phyloP scores from a whole-genome alignment of 2,329 filamentous ascomycete species.

The Aspergillus hiratsukae region DNA sequence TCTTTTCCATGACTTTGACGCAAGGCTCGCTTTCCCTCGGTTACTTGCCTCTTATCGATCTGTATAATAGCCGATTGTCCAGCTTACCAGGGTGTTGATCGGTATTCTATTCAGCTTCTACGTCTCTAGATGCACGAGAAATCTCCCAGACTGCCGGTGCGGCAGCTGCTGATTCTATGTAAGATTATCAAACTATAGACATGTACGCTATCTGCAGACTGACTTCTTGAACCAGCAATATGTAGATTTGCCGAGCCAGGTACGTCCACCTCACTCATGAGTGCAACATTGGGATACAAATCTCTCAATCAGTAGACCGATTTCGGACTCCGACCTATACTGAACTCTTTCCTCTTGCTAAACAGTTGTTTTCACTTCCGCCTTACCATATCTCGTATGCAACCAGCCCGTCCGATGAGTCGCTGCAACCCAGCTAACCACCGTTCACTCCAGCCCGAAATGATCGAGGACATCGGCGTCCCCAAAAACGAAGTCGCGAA shows the following conservation, averaged over 20 bases:
- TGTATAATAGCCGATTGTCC: neutral
- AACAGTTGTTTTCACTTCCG: slow-evolving; percentile 58
- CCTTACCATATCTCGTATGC: slow-evolving; percentile 56
- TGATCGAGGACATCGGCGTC: slow-evolving; percentile 76
- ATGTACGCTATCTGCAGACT: slow-evolving; percentile 3
- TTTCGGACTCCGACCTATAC: neutral
- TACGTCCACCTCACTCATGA: slow-evolving; percentile 19
- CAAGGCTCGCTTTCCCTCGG: neutral
- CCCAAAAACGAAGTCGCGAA: slow-evolving; percentile 64
- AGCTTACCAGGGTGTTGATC: neutral
- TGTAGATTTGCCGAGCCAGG: slow-evolving; percentile 72
- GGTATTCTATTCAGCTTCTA: neutral
- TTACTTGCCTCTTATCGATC: neutral
- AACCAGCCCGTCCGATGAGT: neutral
- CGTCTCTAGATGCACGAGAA: slow-evolving; percentile 16
- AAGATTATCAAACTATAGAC: slow-evolving; percentile 23
- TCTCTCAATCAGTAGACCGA: neutral
- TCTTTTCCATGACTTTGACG: neutral
- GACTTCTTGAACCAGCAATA: slow-evolving; percentile 52
- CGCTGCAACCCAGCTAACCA: neutral
- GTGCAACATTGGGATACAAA: slow-evolving; percentile 1
- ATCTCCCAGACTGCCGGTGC: slow-evolving; percentile 63
- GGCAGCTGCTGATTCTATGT: slow-evolving; percentile 77
- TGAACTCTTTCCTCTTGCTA: neutral
- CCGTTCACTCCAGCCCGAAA: slow-evolving; percentile 58